These are phyloP conservation scores for Cantharellus anzutake DNA, from an alignment of 768 basidiomycete genomes.

Conservation along the genomic window DNA sequence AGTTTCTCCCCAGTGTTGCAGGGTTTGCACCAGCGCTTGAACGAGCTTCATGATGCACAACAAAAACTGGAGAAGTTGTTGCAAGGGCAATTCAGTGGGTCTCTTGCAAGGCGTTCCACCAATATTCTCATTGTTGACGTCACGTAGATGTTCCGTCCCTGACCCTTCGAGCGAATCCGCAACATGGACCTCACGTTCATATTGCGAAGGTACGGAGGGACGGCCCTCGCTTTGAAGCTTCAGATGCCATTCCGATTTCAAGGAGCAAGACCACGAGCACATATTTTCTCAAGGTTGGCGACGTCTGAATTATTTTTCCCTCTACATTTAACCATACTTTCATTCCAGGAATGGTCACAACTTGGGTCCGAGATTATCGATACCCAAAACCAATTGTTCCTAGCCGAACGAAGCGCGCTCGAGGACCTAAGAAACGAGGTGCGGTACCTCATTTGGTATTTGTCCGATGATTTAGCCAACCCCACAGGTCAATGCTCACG, in stretches of 20 bases:
- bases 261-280: conserved; percentile 46
- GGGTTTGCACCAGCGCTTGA: conserved; percentile 29
- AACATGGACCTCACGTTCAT: conserved; percentile 60
- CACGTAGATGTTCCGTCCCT: conserved; percentile 48
- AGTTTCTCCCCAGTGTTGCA: conserved; percentile 43
- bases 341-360: conserved; percentile 45
- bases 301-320: not conserved
- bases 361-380: conserved; percentile 52
- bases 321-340: not conserved
- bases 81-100: conserved; percentile 34
- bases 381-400: conserved; percentile 29
- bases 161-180: conserved; percentile 46
- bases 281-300: conserved; percentile 43
- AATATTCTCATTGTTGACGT: not conserved
- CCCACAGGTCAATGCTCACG: conserved; percentile 40
- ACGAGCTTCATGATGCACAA: conserved; percentile 26
- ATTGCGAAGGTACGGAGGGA: conserved; percentile 47
- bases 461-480: not conserved
- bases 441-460: not conserved
- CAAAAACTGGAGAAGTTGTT: conserved; percentile 35
- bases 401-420: conserved; percentile 57
- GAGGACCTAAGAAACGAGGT: conserved; percentile 50
- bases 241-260: conserved; percentile 34
- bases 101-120: not conserved
- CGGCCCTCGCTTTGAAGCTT: conserved; percentile 23